Conservation (phyloP, 441 rosid genomes). For the Mallotus repandus region DNA sequence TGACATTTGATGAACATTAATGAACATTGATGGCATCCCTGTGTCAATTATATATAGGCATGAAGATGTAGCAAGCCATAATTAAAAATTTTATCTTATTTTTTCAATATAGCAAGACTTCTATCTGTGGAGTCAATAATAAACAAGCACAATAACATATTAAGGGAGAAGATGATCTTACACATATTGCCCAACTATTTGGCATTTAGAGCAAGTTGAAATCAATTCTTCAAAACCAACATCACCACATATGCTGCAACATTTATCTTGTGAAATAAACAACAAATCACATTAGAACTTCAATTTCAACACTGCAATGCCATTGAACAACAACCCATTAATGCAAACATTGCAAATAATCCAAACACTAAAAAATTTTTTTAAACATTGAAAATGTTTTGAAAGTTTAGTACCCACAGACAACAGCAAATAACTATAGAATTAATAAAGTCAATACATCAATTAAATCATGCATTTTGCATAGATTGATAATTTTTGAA, state of each 20-base stretch:
- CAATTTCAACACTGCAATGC: not conserved
- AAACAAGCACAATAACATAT: too few species aligned
- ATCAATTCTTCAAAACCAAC: conserved; percentile 12
- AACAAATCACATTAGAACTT: not conserved
- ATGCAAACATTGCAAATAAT: too few species aligned
- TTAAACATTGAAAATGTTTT: too few species aligned
- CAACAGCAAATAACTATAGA: conserved; percentile 63
- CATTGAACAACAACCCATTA: too few species aligned
- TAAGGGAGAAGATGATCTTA: conserved; percentile 18
- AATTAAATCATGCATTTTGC: conserved; percentile 15
- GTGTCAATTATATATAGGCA: too few species aligned
- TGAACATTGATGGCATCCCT: too few species aligned
- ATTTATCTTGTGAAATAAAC: conserved; percentile 13
- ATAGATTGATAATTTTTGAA: not conserved
- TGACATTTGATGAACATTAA: not conserved
- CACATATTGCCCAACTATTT: conserved; percentile 22
- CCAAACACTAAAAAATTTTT: too few species aligned
- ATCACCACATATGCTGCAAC: conserved; percentile 31
- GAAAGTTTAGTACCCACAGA: too few species aligned
- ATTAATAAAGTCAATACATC: conserved; percentile 17
- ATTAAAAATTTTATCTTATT: too few species aligned
- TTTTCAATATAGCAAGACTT: too few species aligned
- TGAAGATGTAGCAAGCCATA: too few species aligned
- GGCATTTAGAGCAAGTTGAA: conserved; percentile 29
- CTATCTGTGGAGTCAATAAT: too few species aligned